phyloP scores from a whole-genome alignment of 441 rosid genomes.

The Macaranga tanarius region DNA sequence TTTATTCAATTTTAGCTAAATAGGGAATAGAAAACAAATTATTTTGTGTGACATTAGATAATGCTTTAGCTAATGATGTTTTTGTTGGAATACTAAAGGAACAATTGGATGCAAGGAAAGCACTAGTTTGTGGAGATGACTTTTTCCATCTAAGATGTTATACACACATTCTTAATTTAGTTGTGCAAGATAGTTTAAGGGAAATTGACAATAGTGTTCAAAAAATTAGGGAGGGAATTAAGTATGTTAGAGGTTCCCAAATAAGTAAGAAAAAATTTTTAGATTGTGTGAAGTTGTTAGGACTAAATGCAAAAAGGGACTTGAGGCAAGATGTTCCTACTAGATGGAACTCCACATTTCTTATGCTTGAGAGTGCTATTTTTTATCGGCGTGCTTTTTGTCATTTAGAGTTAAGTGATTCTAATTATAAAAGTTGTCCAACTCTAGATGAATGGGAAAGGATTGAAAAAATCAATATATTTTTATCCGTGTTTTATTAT shows the following conservation, averaged over 20 bases:
- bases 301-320: background rate
- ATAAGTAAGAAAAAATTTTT: background rate
- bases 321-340: background rate
- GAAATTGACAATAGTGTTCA: background rate
- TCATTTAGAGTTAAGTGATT: too few relatives aligned
- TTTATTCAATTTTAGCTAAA: background rate
- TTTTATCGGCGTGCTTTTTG: background rate
- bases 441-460: background rate
- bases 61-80: too few relatives aligned
- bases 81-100: background rate
- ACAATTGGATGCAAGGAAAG: background rate
- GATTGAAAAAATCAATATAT: background rate
- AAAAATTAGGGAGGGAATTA: background rate
- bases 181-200: too few relatives aligned
- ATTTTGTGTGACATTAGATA: background rate
- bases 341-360: background rate
- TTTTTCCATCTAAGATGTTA: background rate
- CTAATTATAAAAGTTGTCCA: background rate
- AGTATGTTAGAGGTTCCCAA: background rate
- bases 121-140: background rate
- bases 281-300: background rate
- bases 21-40: background rate
- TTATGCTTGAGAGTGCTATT: too few relatives aligned
- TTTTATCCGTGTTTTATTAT: background rate
- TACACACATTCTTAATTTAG: background rate